Evolutionary conservation across 2,329 filamentous ascomycete genomes (phyloP).

Genomic region (Blastomyces parvus): DNA sequence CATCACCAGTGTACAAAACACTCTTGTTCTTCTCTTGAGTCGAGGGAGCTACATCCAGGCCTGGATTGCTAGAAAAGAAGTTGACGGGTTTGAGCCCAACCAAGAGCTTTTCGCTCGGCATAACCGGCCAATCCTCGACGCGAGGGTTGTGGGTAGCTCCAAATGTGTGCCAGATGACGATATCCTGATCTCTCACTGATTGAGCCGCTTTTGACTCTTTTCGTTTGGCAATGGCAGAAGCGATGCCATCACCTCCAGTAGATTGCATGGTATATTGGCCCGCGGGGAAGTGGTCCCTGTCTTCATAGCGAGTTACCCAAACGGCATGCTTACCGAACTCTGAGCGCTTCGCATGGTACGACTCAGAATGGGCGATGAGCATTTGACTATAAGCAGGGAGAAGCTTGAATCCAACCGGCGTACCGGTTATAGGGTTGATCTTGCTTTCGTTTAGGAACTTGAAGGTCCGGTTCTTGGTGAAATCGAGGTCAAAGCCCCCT

Average conservation of each 20-base stretch:
- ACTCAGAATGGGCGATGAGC: constrained; percentile 45
- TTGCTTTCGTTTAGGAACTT: constrained; percentile 49
- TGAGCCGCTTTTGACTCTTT: constrained; percentile 21
- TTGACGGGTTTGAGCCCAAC: constrained; percentile 24
- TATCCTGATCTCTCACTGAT: constrained; percentile 33
- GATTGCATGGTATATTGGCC: constrained; percentile 48
- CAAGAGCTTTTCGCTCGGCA: constrained; percentile 36
- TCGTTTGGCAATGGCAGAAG: constrained; percentile 32
- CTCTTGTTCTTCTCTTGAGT: constrained; percentile 13
- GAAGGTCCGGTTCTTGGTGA: constrained; percentile 41
- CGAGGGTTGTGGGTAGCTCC: constrained; percentile 39
- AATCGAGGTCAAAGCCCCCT: constrained; percentile 39
- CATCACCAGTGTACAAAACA: constrained; percentile 4
- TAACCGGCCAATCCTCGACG: constrained; percentile 38
- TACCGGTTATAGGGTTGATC: constrained; percentile 45
- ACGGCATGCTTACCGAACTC: constrained; percentile 49
- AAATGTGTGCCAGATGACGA: constrained; percentile 38
- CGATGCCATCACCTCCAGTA: constrained; percentile 39
- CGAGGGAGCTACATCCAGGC: constrained; percentile 15
- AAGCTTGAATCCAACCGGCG: constrained; percentile 49
- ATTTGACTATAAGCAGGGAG: constrained; percentile 47
- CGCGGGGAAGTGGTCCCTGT: constrained; percentile 43
- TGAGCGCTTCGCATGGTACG: constrained; percentile 43
- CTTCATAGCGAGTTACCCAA: constrained; percentile 46
- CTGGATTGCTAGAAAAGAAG: constrained; percentile 23